Evolutionary conservation across 2,329 filamentous ascomycete species (phyloP).

Genomic region (Calonectria pauciramosa): DNA sequence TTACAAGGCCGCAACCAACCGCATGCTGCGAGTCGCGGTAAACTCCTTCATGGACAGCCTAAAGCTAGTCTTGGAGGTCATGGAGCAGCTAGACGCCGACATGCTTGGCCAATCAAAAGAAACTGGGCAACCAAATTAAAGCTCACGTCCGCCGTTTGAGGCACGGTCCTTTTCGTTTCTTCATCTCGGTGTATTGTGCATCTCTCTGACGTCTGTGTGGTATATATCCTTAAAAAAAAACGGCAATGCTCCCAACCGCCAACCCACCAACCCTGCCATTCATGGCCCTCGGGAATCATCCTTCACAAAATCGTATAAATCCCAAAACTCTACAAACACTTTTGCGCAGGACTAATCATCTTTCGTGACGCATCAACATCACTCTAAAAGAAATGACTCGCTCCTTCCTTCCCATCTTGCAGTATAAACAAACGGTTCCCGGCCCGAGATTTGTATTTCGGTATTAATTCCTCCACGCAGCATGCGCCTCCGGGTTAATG

Average conservation of each 20-base stretch:
- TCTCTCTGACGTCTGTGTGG: constrained; percentile 23
- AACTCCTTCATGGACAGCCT: constrained; percentile 97
- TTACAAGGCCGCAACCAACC: constrained; percentile 91
- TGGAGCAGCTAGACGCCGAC: constrained; percentile 91
- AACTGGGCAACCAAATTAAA: constrained; percentile 30
- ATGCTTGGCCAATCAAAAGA: constrained; percentile 65
- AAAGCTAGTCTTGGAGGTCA: constrained; percentile 86
- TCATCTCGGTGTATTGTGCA: constrained; percentile 10
- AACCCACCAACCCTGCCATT: constrained; percentile 1
- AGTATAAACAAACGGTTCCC: not conserved
- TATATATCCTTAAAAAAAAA: constrained; percentile 34
- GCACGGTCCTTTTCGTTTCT: constrained; percentile 24
- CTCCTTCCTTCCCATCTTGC: constrained; percentile 31
- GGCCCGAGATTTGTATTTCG: not conserved
- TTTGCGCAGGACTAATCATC: constrained; percentile 30
- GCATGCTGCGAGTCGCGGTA: constrained; percentile 95
- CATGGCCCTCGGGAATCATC: not conserved
- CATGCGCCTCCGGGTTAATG: constrained; percentile 7
- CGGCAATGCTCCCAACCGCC: constrained; percentile 4
- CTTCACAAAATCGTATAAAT: not conserved
- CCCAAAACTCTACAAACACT: constrained; percentile 26
- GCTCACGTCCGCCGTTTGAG: constrained; percentile 17
- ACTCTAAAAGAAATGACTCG: constrained; percentile 34
- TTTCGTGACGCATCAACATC: constrained; percentile 32
- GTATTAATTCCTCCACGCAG: constrained; percentile 31